phyloP scores from a whole-genome alignment of 2,329 filamentous ascomycete species.

The Pyrenophora tritici-repentis region DNA sequence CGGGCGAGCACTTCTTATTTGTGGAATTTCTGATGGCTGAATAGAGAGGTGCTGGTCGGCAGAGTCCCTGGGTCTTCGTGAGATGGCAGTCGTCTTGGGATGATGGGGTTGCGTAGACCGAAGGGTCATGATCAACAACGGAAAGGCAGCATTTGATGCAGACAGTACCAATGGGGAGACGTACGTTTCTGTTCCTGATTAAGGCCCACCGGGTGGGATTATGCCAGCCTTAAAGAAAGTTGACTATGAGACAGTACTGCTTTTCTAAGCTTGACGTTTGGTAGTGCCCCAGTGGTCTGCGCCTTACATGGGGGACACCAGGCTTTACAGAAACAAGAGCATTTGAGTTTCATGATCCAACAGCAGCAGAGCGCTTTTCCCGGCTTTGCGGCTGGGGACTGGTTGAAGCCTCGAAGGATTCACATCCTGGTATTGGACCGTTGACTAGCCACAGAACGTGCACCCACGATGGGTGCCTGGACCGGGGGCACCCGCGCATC shows the following conservation, averaged over 20 bases:
- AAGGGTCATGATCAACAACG: slow-evolving; percentile 42
- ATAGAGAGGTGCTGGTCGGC: slow-evolving; percentile 36
- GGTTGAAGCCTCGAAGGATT: slow-evolving; percentile 48
- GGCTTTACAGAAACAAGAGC: slow-evolving; percentile 41
- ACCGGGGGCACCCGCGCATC: slow-evolving; percentile 32
- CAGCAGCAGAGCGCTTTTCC: slow-evolving; percentile 39
- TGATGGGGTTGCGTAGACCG: slow-evolving; percentile 37
- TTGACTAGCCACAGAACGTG: slow-evolving; percentile 40
- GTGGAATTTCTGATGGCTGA: slow-evolving; percentile 38
- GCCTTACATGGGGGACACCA: slow-evolving; percentile 41
- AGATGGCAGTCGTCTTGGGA: slow-evolving; percentile 39
- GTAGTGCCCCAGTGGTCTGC: slow-evolving; percentile 32
- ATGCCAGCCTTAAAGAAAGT: slow-evolving; percentile 39
- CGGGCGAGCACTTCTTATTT: slow-evolving; percentile 35
- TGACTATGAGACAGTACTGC: slow-evolving; percentile 42
- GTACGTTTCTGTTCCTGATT: slow-evolving; percentile 41
- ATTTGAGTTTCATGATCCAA: slow-evolving; percentile 38
- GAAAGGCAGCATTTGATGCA: slow-evolving; percentile 36
- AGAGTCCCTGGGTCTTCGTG: slow-evolving; percentile 42
- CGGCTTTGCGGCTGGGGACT: slow-evolving; percentile 45
- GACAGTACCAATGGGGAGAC: slow-evolving; percentile 40
- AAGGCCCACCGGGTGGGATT: slow-evolving; percentile 28
- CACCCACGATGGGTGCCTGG: slow-evolving; percentile 34
- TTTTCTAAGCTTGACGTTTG: slow-evolving; percentile 32
- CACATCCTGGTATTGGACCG: slow-evolving; percentile 39